These are phyloP conservation scores for Suhomyces bokatorum DNA, from an alignment of 1,139 yeast genomes.

Conservation along the genomic window DNA sequence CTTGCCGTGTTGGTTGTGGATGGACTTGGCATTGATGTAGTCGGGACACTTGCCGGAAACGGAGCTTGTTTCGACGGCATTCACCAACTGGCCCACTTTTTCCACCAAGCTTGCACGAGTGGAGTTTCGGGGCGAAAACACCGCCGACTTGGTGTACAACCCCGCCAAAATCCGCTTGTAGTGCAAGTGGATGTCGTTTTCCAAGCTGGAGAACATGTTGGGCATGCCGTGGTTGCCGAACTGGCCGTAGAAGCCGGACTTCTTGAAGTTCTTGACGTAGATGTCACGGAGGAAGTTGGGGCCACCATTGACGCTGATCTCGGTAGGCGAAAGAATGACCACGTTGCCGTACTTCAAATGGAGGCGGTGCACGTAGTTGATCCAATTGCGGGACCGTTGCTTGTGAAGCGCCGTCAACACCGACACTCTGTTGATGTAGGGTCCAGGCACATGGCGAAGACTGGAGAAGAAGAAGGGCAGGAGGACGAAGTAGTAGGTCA, in stretches of 20 bases:
- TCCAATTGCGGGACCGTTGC: slow-evolving; percentile 56
- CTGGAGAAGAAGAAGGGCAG: slow-evolving; percentile 54
- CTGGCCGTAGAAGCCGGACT: slow-evolving; percentile 59
- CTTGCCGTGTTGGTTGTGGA: slow-evolving; percentile 37
- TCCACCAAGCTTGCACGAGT: slow-evolving; percentile 28
- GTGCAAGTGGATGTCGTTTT: slow-evolving; percentile 48
- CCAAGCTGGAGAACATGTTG: slow-evolving; percentile 60
- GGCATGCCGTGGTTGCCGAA: slow-evolving; percentile 58
- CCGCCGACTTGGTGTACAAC: slow-evolving; percentile 51
- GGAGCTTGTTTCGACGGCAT: slow-evolving; percentile 30
- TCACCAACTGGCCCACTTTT: slow-evolving; percentile 28
- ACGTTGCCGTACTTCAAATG: slow-evolving; percentile 60
- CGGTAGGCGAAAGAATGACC: slow-evolving; percentile 62
- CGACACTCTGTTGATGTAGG: slow-evolving; percentile 51
- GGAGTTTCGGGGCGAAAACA: slow-evolving; percentile 33
- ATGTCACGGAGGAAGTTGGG: slow-evolving; percentile 53
- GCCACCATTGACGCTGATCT: slow-evolving; percentile 58
- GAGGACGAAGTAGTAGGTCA: slow-evolving; percentile 33
- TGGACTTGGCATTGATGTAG: slow-evolving; percentile 32
- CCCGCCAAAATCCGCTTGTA: slow-evolving; percentile 50
- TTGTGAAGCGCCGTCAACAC: slow-evolving; percentile 49
- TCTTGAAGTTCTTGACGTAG: slow-evolving; percentile 60
- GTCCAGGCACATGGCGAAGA: slow-evolving; percentile 60
- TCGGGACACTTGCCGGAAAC: slow-evolving; percentile 39
- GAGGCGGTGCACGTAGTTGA: slow-evolving; percentile 47